Evolutionary conservation across 2,329 filamentous ascomycete species (phyloP).

Genomic region (Laburnicola sp.): DNA sequence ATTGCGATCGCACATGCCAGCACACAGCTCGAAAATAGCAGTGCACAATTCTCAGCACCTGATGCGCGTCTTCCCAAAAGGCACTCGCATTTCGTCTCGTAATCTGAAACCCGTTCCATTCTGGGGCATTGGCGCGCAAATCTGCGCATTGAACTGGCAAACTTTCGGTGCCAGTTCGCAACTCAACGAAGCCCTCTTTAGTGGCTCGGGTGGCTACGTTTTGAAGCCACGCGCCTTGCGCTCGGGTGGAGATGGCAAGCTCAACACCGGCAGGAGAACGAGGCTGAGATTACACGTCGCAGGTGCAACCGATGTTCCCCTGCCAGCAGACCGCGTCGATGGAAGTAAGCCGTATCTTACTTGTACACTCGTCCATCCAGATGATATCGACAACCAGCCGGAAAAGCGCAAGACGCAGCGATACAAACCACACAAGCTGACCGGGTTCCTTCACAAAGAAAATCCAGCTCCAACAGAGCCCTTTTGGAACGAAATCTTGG

Average conservation of each 20-base stretch:
- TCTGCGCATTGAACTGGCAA: slow-evolving; percentile 72
- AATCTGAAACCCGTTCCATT: slow-evolving; percentile 67
- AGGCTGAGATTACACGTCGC: slow-evolving; percentile 62
- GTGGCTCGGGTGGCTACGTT: slow-evolving; percentile 66
- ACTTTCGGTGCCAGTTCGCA: slow-evolving; percentile 68
- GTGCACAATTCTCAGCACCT: slow-evolving; percentile 65
- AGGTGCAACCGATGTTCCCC: slow-evolving; percentile 64
- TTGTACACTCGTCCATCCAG: slow-evolving; percentile 64
- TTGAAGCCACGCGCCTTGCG: slow-evolving; percentile 66
- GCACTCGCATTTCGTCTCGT: slow-evolving; percentile 67
- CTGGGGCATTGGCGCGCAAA: slow-evolving; percentile 69
- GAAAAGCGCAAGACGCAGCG: slow-evolving; percentile 64
- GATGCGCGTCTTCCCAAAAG: slow-evolving; percentile 73
- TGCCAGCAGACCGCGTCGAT: slow-evolving; percentile 54
- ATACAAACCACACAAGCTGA: slow-evolving; percentile 64
- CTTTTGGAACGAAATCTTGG: slow-evolving; percentile 66
- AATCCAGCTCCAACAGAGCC: slow-evolving; percentile 64
- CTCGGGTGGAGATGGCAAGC: slow-evolving; percentile 56
- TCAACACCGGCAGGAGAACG: slow-evolving; percentile 53
- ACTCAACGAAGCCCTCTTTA: slow-evolving; percentile 69
- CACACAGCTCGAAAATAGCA: slow-evolving; percentile 54
- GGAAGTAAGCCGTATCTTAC: slow-evolving; percentile 67
- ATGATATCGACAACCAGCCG: slow-evolving; percentile 52
- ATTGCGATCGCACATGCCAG: slow-evolving; percentile 56
- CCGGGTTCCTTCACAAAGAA: slow-evolving; percentile 60